A percentile compares a stretch with the other conserved stretches of the same genome.
phyloP scores from a whole-genome alignment of 129 eudicot genomes.

The Ambrosia trifida region DNA sequence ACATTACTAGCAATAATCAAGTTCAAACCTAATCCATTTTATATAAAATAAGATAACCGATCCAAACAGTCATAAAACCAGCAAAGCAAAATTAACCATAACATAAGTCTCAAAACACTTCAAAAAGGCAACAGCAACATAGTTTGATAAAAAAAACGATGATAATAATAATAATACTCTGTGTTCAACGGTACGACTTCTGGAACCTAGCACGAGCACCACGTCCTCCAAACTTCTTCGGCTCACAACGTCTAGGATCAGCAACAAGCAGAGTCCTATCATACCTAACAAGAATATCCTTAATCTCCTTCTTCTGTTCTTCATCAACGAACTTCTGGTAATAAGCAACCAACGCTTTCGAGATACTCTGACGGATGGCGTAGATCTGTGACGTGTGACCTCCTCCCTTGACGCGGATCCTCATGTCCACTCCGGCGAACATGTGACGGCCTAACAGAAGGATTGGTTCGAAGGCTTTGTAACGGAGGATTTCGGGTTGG shows the following conservation, averaged over 20 bases:
- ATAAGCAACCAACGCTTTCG: slow-evolving; percentile 11
- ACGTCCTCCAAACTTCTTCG: slow-evolving; percentile 26
- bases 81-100: not conserved
- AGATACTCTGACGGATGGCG: slow-evolving; percentile 14
- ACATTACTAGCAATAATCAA: not conserved
- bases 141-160: not conserved
- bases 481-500: slow-evolving; percentile 21
- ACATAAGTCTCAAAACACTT: slow-evolving; percentile 1
- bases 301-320: slow-evolving; percentile 20
- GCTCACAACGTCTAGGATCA: slow-evolving; percentile 16
- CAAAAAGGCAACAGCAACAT: not conserved
- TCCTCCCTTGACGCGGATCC: slow-evolving; percentile 14
- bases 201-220: slow-evolving; percentile 21
- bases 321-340: slow-evolving; percentile 22
- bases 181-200: slow-evolving; percentile 18
- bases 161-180: not conserved
- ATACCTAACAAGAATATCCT: slow-evolving; percentile 16
- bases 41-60: not conserved
- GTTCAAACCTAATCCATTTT: not conserved
- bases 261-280: slow-evolving; percentile 17
- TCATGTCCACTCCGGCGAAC: slow-evolving; percentile 16
- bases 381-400: slow-evolving; percentile 15
- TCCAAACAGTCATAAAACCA: not conserved
- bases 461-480: slow-evolving; percentile 18
- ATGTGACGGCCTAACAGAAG: slow-evolving; percentile 18